phyloP scores from a whole-genome alignment of 352 stramenopile species.

The Blastocystis sp. region DNA sequence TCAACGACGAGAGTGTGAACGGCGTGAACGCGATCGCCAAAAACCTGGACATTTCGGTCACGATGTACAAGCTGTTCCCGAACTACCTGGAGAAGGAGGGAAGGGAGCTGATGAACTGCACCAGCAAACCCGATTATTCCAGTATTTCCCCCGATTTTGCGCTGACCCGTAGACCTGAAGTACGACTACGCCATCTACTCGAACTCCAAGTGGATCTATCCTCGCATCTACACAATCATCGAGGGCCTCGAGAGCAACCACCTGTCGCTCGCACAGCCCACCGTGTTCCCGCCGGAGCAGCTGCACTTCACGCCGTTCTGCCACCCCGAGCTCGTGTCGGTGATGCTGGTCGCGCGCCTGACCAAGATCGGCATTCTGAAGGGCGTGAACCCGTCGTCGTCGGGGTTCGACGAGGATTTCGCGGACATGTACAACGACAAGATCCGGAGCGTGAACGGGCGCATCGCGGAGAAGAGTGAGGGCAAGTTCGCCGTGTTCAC shows the following conservation, averaged over 20 bases:
- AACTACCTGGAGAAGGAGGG: constrained; percentile 39
- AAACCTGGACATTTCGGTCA: constrained; percentile 24
- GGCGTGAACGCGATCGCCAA: constrained; percentile 49
- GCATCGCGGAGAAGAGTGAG: constrained; percentile 53
- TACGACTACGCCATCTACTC: constrained; percentile 41
- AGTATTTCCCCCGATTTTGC: background rate
- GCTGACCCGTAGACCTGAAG: background rate
- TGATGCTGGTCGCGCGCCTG: constrained; percentile 23
- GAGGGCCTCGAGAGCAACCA: constrained; percentile 29
- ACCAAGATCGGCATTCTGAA: constrained; percentile 52
- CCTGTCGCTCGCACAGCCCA: constrained; percentile 8
- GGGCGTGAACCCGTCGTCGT: constrained; percentile 39
- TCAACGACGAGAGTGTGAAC: constrained; percentile 57
- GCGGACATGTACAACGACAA: constrained; percentile 69
- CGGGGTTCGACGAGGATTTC: constrained; percentile 62
- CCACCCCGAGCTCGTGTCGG: background rate
- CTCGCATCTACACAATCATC: constrained; percentile 42
- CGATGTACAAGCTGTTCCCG: constrained; percentile 59
- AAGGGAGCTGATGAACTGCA: background rate
- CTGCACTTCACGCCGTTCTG: constrained; percentile 28
- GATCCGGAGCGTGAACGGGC: constrained; percentile 38
- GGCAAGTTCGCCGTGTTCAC: constrained; percentile 55
- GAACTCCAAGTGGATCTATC: constrained; percentile 19
- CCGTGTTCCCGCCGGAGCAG: background rate
- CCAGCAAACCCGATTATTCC: constrained; percentile 56